Evolutionary conservation across 1,284 basidiomycete species (phyloP).

Genomic region (Naganishia albida): DNA sequence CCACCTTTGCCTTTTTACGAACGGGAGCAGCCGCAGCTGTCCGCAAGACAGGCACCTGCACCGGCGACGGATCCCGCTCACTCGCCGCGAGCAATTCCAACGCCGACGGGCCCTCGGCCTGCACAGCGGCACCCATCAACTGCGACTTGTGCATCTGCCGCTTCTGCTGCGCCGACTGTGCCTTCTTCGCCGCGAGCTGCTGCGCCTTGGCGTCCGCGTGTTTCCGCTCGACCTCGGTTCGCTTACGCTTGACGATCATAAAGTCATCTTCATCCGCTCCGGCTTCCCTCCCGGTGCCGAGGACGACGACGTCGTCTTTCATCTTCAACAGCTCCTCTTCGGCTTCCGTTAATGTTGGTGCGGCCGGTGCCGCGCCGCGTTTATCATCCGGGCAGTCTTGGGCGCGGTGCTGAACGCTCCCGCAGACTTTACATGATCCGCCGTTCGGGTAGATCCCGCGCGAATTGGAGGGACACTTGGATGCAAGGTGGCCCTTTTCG

Average conservation of each 20-base stretch:
- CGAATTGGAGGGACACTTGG: slow-evolving; percentile 75
- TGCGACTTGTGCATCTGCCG: slow-evolving; percentile 16
- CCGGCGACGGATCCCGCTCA: neutral
- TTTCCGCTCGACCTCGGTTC: slow-evolving; percentile 63
- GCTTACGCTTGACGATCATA: slow-evolving; percentile 70
- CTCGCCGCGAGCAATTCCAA: slow-evolving; percentile 3
- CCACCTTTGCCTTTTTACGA: slow-evolving; percentile 24
- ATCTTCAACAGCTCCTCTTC: slow-evolving; percentile 51
- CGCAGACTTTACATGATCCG: slow-evolving; percentile 84
- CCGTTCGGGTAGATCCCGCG: slow-evolving; percentile 89
- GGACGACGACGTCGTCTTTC: slow-evolving; percentile 55
- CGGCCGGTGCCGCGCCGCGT: slow-evolving; percentile 46
- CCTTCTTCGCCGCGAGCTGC: slow-evolving; percentile 25
- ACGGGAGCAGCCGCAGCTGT: neutral
- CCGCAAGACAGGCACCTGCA: neutral
- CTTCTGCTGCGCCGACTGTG: slow-evolving; percentile 28
- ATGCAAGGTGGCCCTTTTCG: slow-evolving; percentile 75
- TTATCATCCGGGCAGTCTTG: slow-evolving; percentile 67
- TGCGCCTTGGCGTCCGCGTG: slow-evolving; percentile 38
- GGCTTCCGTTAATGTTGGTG: slow-evolving; percentile 32
- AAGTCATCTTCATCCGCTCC: slow-evolving; percentile 94
- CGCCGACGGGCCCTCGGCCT: slow-evolving; percentile 9
- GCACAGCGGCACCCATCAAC: slow-evolving; percentile 6
- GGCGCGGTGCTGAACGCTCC: slow-evolving; percentile 78
- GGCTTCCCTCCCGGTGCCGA: slow-evolving; percentile 49